Conservation (phyloP, 1,139 yeast genomes). For the Pichia inconspicua region DNA sequence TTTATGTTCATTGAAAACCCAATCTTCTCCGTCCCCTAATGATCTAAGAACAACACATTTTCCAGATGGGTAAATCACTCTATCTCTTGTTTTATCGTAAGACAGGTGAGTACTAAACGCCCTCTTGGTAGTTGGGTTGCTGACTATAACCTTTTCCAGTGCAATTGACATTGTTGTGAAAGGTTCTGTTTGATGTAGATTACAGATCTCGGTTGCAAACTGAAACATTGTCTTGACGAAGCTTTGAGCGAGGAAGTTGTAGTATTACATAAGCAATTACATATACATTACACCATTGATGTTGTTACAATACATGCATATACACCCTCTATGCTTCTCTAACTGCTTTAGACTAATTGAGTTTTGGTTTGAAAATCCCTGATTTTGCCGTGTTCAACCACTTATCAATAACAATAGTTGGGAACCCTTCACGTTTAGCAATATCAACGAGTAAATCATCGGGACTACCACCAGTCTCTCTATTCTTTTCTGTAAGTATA, state of each 20-base stretch:
- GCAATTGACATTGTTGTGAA: constrained; percentile 14
- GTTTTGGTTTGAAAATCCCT: background rate
- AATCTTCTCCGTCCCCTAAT: constrained; percentile 41
- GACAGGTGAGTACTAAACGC: constrained; percentile 67
- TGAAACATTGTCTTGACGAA: no score
- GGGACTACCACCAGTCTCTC: background rate
- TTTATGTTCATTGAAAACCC: constrained; percentile 48
- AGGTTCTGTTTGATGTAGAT: no score
- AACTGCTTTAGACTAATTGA: no score
- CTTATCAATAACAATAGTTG: background rate
- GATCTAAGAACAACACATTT: constrained; percentile 71
- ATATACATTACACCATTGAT: no score
- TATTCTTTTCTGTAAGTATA: constrained; percentile 2
- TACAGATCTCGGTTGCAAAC: no score
- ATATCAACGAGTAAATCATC: background rate
- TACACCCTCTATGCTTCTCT: no score
- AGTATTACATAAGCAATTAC: no score
- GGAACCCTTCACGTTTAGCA: background rate
- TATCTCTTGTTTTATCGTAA: constrained; percentile 57
- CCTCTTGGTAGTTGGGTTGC: constrained; percentile 70
- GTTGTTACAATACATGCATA: no score
- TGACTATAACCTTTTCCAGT: constrained; percentile 42
- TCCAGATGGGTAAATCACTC: constrained; percentile 77
- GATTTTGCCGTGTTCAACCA: background rate
- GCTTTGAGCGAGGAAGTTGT: no score